phyloP scores from a whole-genome alignment of 305 asterid genomes.

The Fraxinus paxiana region DNA sequence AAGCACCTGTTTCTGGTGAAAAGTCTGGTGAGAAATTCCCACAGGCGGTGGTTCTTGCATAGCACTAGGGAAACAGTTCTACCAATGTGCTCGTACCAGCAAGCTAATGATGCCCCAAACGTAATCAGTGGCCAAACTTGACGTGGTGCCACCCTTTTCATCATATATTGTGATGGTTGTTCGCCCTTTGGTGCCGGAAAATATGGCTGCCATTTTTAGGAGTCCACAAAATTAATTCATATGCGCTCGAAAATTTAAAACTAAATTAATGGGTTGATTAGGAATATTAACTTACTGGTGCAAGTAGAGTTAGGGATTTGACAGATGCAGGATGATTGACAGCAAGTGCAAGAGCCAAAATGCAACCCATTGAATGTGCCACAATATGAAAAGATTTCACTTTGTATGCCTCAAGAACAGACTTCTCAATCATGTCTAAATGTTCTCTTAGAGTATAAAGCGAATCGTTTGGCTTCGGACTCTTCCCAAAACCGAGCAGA shows the following conservation, averaged over 20 bases:
- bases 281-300: constrained; percentile 60
- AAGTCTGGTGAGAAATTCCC: neutral
- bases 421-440: constrained; percentile 75
- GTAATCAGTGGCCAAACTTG: neutral
- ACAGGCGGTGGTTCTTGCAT: neutral
- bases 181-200: neutral
- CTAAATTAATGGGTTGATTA: neutral
- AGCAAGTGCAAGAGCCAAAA: constrained; percentile 86
- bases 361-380: constrained; percentile 90
- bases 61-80: neutral
- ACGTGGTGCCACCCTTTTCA: neutral
- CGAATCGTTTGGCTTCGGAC: constrained; percentile 71
- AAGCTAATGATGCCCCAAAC: neutral
- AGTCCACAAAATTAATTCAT: neutral
- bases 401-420: constrained; percentile 56
- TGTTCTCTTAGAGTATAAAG: constrained; percentile 31
- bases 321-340: constrained; percentile 60
- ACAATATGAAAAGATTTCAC: constrained; percentile 89
- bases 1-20: neutral
- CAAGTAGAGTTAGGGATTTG: constrained; percentile 75
- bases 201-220: neutral
- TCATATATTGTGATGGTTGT: neutral
- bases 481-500: constrained; percentile 79
- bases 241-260: neutral
- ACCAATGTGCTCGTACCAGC: neutral